Conservation (phyloP, 2,329 filamentous ascomycete species). For the Pezicula radicicola region DNA sequence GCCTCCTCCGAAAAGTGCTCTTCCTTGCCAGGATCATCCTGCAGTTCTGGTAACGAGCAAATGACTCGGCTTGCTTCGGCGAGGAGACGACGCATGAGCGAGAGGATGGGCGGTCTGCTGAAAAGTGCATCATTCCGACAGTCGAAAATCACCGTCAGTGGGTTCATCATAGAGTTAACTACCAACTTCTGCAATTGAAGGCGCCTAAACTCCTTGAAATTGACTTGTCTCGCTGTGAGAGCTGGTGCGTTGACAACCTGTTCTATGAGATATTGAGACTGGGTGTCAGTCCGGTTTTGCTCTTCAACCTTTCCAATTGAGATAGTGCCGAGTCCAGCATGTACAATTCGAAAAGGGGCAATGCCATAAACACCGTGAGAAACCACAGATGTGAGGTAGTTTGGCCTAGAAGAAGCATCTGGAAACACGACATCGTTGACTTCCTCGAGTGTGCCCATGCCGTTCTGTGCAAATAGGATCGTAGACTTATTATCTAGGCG, state of each 20-base stretch:
- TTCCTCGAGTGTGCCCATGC: conserved; percentile 69
- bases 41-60: conserved; percentile 33
- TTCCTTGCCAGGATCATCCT: conserved; percentile 40
- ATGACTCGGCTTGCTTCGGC: conserved; percentile 75
- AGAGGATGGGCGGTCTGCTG: conserved; percentile 50
- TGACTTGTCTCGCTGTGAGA: conserved; percentile 38
- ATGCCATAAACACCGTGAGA: conserved; percentile 53
- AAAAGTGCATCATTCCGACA: conserved; percentile 78
- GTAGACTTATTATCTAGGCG: conserved; percentile 65
- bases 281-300: conserved; percentile 3
- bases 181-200: conserved; percentile 85
- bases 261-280: conserved; percentile 28
- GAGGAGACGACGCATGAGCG: conserved; percentile 66
- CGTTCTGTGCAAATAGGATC: conserved; percentile 84
- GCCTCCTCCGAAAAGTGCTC: conserved; percentile 10
- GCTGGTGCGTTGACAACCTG: conserved; percentile 40
- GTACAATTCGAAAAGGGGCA: conserved; percentile 48
- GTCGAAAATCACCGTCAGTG: conserved; percentile 75
- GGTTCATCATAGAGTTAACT: conserved; percentile 78
- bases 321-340: conserved; percentile 47
- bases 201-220: conserved; percentile 44
- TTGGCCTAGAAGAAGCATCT: conserved; percentile 55
- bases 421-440: conserved; percentile 57
- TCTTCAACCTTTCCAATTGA: conserved; percentile 43
- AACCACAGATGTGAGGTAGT: conserved; percentile 67